Conservation (phyloP, 768 basidiomycete species). For the Hericium erinaceus region DNA sequence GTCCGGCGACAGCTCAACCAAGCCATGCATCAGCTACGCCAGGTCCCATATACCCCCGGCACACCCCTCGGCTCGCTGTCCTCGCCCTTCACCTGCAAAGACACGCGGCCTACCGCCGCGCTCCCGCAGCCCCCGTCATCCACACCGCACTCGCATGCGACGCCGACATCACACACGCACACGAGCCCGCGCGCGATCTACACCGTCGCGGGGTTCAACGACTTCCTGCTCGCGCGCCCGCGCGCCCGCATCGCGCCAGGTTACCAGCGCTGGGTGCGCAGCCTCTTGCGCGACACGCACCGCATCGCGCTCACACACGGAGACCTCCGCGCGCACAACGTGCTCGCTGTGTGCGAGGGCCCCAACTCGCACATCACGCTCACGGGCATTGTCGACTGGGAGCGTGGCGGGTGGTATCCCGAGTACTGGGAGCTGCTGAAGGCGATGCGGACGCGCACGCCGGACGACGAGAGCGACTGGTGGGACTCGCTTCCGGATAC, state of each 20-base stretch:
- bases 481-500: background rate
- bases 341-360: conserved; percentile 23
- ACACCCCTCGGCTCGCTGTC: background rate
- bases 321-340: conserved; percentile 35
- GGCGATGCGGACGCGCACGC: conserved; percentile 15
- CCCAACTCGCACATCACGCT: conserved; percentile 12
- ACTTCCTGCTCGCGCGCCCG: background rate
- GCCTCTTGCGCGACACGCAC: background rate
- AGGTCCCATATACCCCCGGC: background rate
- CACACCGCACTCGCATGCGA: background rate
- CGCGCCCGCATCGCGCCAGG: background rate
- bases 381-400: conserved; percentile 29
- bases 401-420: conserved; percentile 27
- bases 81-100: background rate
- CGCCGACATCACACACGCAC: background rate
- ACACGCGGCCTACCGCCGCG: background rate
- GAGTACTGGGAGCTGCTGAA: conserved; percentile 26
- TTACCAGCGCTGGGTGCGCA: background rate
- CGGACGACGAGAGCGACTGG: background rate
- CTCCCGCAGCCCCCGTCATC: background rate
- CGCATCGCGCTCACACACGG: conserved; percentile 28
- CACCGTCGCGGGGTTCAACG: background rate
- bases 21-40: background rate
- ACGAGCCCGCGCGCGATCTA: background rate
- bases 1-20: background rate